Percentiles rank a stretch among this genome's conserved stretches.
phyloP scores from a whole-genome alignment of 1,284 basidiomycete genomes.

The Rhodotorula sp. region DNA sequence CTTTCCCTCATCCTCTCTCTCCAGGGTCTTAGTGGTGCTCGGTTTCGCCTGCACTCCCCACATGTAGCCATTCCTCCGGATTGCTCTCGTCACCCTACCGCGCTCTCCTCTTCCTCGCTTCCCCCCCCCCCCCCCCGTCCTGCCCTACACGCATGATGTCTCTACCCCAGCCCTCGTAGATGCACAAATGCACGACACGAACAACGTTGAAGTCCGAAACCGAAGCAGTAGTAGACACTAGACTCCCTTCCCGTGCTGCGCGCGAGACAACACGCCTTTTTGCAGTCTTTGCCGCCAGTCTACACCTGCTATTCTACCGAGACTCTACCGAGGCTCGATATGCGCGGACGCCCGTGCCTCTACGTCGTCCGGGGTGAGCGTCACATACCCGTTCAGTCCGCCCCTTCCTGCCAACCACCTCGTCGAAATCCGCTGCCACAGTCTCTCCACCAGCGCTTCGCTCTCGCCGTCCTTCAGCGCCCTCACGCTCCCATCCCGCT shows the following conservation, averaged over 20 bases:
- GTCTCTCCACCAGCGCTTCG: slow-evolving; percentile 21
- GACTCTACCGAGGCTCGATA: slow-evolving; percentile 6
- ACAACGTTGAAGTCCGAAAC: neutral
- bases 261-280: neutral
- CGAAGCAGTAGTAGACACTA: slow-evolving; percentile 2
- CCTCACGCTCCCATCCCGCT: slow-evolving; percentile 40
- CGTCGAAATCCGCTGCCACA: slow-evolving; percentile 15
- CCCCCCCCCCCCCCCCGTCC: too few relatives aligned
- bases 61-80: neutral
- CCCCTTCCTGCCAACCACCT: slow-evolving; percentile 7
- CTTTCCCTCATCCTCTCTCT: too few relatives aligned
- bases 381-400: slow-evolving; percentile 20
- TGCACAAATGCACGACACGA: neutral
- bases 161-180: neutral
- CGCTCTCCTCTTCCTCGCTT: neutral
- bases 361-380: slow-evolving; percentile 29
- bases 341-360: slow-evolving; percentile 18
- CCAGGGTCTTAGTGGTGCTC: neutral
- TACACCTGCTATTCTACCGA: too few relatives aligned
- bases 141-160: neutral
- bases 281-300: neutral
- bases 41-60: too few relatives aligned
- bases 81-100: neutral
- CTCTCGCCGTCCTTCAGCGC: slow-evolving; percentile 17
- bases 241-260: neutral